Evolutionary conservation across 371 early-diverging fungal genomes (phyloP).

Genomic region (Smittium culicis): DNA sequence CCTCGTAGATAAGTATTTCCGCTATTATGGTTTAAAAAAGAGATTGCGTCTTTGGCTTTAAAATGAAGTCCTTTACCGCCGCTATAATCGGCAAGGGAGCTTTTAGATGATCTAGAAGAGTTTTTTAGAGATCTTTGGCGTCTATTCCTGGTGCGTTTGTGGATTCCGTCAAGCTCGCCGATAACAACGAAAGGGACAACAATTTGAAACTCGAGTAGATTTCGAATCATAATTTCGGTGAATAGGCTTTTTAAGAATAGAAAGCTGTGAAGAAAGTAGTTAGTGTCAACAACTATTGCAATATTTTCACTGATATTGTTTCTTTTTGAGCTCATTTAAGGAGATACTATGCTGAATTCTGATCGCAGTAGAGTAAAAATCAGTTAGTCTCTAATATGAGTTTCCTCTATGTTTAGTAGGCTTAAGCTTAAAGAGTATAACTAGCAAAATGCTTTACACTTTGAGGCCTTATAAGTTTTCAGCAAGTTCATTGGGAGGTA

Average conservation of each 20-base stretch:
- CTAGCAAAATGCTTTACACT: too few relatives aligned
- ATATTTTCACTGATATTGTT: background rate
- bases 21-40: background rate
- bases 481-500: too few relatives aligned
- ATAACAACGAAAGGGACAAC: conserved; percentile 10
- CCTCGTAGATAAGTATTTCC: conserved; percentile 2
- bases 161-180: conserved; percentile 7
- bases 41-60: background rate
- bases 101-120: background rate
- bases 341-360: too few relatives aligned
- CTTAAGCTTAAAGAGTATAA: too few relatives aligned
- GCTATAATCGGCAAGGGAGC: background rate
- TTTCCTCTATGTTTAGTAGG: too few relatives aligned
- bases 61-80: background rate
- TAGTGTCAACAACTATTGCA: conserved; percentile 10
- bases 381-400: too few relatives aligned
- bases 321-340: background rate
- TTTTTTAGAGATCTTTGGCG: too few relatives aligned
- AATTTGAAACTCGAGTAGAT: background rate
- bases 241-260: background rate
- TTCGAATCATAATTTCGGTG: background rate
- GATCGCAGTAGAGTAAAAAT: too few relatives aligned
- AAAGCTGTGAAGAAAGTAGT: too few relatives aligned
- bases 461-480: too few relatives aligned
- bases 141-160: conserved; percentile 9